Percentiles rank a stretch among this genome's conserved stretches.
These are phyloP conservation scores for Rubia peregrina DNA, from an alignment of 305 asterid species.

Conservation along the genomic window DNA sequence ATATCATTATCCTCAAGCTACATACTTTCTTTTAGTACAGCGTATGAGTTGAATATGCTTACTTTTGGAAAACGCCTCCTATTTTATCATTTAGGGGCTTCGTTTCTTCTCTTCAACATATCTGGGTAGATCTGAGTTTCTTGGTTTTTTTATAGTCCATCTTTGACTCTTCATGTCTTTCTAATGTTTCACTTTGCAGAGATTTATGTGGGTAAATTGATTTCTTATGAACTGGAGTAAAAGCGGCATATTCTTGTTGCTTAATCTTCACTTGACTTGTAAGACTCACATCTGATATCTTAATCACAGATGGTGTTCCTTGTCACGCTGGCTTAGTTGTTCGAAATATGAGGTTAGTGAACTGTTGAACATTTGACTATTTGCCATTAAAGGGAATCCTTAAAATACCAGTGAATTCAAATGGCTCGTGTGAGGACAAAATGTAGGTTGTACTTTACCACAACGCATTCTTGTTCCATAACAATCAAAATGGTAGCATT, in stretches of 20 bases:
- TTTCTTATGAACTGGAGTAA: background rate
- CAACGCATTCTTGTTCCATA: background rate
- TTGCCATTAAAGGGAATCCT: background rate
- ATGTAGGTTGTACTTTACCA: background rate
- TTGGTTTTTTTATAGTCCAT: background rate
- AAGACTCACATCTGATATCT: constrained; percentile 11
- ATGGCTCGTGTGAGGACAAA: background rate
- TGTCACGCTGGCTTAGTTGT: constrained; percentile 76
- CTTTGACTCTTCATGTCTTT: background rate
- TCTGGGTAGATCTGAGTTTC: background rate
- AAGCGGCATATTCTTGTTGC: background rate
- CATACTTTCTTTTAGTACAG: background rate
- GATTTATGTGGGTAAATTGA: background rate
- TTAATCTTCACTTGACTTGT: constrained; percentile 3
- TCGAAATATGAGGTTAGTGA: constrained; percentile 81
- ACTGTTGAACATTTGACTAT: background rate
- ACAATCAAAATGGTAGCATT: background rate
- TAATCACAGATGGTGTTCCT: constrained; percentile 65
- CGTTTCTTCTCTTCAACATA: background rate
- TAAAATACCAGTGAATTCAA: background rate
- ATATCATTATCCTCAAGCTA: background rate
- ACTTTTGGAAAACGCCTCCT: background rate
- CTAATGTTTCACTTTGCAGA: background rate
- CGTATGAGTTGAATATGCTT: background rate
- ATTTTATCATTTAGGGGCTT: background rate